A percentile compares a stretch with the other conserved stretches of the same genome.
Evolutionary conservation across 1,284 basidiomycete species (phyloP).

Genomic region (Stereum hirsutum): DNA sequence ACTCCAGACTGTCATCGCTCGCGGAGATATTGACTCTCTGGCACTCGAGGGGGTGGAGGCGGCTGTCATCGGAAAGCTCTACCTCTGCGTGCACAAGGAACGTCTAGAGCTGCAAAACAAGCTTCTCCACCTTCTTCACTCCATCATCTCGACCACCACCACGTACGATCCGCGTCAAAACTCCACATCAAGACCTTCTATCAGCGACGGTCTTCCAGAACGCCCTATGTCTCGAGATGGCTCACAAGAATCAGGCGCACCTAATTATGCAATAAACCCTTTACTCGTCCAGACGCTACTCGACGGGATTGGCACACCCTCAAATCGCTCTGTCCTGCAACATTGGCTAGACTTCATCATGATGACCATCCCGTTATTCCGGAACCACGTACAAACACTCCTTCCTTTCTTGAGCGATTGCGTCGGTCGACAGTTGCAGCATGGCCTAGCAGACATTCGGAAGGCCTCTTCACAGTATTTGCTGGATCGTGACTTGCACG

Average conservation of each 20-base stretch:
- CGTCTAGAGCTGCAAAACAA: constrained; percentile 86
- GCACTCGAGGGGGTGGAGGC: constrained; percentile 61
- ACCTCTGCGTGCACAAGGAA: constrained; percentile 57
- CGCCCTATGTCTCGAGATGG: constrained; percentile 1
- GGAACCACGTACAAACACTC: constrained; percentile 55
- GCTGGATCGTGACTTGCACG: constrained; percentile 30
- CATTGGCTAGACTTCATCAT: constrained; percentile 97
- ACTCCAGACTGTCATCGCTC: constrained; percentile 72
- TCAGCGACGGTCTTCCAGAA: constrained; percentile 6
- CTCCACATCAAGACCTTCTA: constrained; percentile 10
- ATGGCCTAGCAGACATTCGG: constrained; percentile 47
- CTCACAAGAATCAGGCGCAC: constrained; percentile 12
- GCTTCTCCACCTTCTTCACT: constrained; percentile 85
- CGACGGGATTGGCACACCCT: constrained; percentile 64
- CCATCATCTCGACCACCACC: constrained; percentile 52
- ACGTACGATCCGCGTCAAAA: constrained; percentile 14
- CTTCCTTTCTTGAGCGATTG: constrained; percentile 79
- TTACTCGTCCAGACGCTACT: constrained; percentile 73
- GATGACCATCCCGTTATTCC: constrained; percentile 82
- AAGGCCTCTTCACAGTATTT: constrained; percentile 26
- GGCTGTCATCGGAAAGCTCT: constrained; percentile 69
- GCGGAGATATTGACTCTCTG: constrained; percentile 63
- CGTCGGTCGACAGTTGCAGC: constrained; percentile 67
- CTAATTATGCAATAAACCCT: constrained; percentile 45
- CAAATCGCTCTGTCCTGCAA: constrained; percentile 77